A percentile compares a stretch with the other conserved stretches of the same genome.
phyloP scores from a whole-genome alignment of 2,329 filamentous ascomycete species.

The Corinectria fuckeliana region DNA sequence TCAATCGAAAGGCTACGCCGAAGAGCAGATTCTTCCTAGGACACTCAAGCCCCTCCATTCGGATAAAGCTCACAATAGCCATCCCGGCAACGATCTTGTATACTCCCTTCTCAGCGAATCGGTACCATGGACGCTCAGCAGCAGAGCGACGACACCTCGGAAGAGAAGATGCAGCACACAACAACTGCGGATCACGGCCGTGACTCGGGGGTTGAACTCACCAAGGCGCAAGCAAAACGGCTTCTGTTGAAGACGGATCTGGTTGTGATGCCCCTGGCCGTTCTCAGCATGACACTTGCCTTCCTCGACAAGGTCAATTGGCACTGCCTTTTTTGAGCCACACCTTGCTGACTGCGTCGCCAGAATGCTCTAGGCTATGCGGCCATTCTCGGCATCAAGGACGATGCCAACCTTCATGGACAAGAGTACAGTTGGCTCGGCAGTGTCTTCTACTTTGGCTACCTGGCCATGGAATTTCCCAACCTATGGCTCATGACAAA shows the following conservation, averaged over 20 bases:
- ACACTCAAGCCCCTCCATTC: too few relatives aligned
- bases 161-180: background rate
- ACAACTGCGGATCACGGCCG: background rate
- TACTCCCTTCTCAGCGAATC: background rate
- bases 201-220: background rate
- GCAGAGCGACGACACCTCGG: background rate
- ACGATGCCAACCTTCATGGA: constrained; percentile 37
- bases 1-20: background rate
- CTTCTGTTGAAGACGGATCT: constrained; percentile 23
- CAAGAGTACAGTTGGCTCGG: constrained; percentile 70
- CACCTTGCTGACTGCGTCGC: background rate
- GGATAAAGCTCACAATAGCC: too few relatives aligned
- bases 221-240: constrained; percentile 14
- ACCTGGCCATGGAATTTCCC: constrained; percentile 48
- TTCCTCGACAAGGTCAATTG: constrained; percentile 21
- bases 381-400: constrained; percentile 30
- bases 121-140: background rate
- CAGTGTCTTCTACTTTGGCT: constrained; percentile 57
- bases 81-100: background rate
- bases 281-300: constrained; percentile 23
- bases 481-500: constrained; percentile 42
- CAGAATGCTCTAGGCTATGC: constrained; percentile 21
- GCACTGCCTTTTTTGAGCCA: accelerated
- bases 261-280: constrained; percentile 23
- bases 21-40: background rate